phyloP scores from a whole-genome alignment of 2,329 filamentous ascomycete species.

The Tolypocladium ophioglossoides region DNA sequence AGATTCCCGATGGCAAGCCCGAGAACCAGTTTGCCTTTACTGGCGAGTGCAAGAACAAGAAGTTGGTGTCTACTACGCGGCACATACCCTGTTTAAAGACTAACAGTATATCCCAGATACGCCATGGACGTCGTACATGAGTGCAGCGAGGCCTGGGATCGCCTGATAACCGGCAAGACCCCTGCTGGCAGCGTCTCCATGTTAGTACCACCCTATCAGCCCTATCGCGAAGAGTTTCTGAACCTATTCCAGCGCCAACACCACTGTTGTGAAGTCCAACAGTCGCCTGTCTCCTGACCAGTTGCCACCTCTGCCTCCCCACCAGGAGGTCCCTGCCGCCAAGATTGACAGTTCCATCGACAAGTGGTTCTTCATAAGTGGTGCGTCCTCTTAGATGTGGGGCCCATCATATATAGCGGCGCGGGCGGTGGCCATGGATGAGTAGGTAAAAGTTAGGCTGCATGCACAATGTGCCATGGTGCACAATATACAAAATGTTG shows the following conservation, averaged over 20 bases:
- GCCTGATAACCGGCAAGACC: conserved; percentile 85
- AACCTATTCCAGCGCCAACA: conserved; percentile 58
- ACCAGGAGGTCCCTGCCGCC: conserved; percentile 72
- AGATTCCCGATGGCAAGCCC: conserved; percentile 99
- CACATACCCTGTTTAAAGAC: not conserved
- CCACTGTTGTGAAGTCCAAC: conserved; percentile 61
- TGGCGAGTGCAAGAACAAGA: conserved; percentile 99
- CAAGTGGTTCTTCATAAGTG: conserved; percentile 99
- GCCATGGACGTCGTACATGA: conserved; percentile 92
- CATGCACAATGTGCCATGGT: not conserved
- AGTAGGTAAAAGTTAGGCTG: conserved; percentile 3
- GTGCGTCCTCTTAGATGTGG: conserved; percentile 63
- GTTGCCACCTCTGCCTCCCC: conserved; percentile 65
- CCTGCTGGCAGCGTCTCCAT: conserved; percentile 66
- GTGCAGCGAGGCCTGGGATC: conserved; percentile 95
- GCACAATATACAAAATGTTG: conserved; percentile 18
- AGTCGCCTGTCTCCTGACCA: conserved; percentile 59
- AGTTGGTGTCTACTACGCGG: conserved; percentile 36
- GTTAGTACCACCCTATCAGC: conserved; percentile 44
- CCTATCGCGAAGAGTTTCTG: conserved; percentile 9
- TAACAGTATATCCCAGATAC: conserved; percentile 45
- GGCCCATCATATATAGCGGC: not conserved
- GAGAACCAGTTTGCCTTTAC: conserved; percentile 99
- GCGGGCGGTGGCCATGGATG: conserved; percentile 1
- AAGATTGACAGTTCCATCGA: conserved; percentile 95